Conservation (phyloP, 345 rosid species). For the Hibiscus mutabilis region DNA sequence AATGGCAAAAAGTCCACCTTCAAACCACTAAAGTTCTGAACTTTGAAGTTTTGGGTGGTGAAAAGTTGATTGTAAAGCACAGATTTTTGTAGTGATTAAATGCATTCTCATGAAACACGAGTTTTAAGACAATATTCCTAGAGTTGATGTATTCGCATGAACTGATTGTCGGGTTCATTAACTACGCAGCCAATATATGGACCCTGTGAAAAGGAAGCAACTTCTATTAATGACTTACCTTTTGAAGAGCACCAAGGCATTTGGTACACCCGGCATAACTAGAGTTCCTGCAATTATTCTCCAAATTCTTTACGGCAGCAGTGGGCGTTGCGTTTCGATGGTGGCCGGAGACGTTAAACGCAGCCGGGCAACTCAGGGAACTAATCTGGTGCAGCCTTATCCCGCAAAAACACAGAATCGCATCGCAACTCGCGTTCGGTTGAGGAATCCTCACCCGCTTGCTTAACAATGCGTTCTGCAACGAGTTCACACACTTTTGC, state of each 20-base stretch:
- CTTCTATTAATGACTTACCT: conserved; percentile 32
- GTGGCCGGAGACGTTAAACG: conserved; percentile 68
- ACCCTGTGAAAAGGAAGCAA: not conserved
- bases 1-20: conserved; percentile 20
- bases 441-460: conserved; percentile 79
- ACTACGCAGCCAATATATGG: not conserved
- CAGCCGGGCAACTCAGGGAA: conserved; percentile 92
- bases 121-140: conserved; percentile 16
- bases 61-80: not conserved
- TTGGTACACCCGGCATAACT: conserved; percentile 89
- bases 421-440: conserved; percentile 78
- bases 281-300: conserved; percentile 83
- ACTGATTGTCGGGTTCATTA: not conserved
- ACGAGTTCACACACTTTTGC: conserved; percentile 86
- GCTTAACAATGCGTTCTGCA: conserved; percentile 67
- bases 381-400: conserved; percentile 92
- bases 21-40: not conserved
- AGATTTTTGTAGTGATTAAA: not conserved
- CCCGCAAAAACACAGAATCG: conserved; percentile 89
- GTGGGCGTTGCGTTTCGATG: conserved; percentile 78
- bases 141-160: conserved; percentile 17
- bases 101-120: conserved; percentile 1
- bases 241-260: conserved; percentile 93
- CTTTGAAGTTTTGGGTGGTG: not conserved
- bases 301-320: conserved; percentile 74